A percentile compares a stretch with the other conserved stretches of the same genome.
These are phyloP conservation scores for Wickerhamomyces tratensis DNA, from an alignment of 805 yeast species.

Conservation along the genomic window DNA sequence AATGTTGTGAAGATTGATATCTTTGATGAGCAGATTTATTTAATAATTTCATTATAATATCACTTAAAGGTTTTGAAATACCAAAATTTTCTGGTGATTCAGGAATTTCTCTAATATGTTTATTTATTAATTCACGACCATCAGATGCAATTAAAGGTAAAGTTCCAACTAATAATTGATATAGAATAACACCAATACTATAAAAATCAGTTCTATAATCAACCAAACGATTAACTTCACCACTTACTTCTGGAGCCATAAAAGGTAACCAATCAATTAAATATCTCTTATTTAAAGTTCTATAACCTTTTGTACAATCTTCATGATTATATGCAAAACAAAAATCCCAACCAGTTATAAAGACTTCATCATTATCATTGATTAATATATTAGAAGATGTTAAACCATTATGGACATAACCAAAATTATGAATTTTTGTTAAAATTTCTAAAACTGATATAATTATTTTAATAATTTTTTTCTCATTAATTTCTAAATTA, in stretches of 20 bases:
- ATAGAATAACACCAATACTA: conserved; percentile 38
- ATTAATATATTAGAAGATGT: conserved; percentile 29
- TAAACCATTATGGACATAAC: conserved; percentile 39
- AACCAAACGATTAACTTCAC: conserved; percentile 26
- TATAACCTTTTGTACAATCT: conserved; percentile 29
- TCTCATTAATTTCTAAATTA: conserved; percentile 1
- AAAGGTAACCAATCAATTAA: conserved; percentile 33
- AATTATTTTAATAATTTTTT: conserved; percentile 13
- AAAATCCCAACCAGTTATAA: conserved; percentile 39
- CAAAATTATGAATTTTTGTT: conserved; percentile 25
- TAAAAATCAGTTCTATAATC: conserved; percentile 41
- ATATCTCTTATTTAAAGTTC: conserved; percentile 29
- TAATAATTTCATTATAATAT: conserved; percentile 31
- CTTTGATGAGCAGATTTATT: conserved; percentile 31
- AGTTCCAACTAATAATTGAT: conserved; percentile 35
- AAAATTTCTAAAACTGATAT: conserved; percentile 17
- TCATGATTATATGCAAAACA: conserved; percentile 31
- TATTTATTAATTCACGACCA: conserved; percentile 26
- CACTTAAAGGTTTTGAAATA: conserved; percentile 21
- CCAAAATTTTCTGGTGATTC: conserved; percentile 23
- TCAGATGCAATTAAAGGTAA: conserved; percentile 33
- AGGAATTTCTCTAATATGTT: conserved; percentile 32
- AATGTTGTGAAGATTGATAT: conserved; percentile 23
- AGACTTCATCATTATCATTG: conserved; percentile 25
- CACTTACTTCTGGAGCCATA: conserved; percentile 41